These are phyloP conservation scores for Thamnidium elegans DNA, from an alignment of 192 early-diverging fungal species.

Conservation along the genomic window DNA sequence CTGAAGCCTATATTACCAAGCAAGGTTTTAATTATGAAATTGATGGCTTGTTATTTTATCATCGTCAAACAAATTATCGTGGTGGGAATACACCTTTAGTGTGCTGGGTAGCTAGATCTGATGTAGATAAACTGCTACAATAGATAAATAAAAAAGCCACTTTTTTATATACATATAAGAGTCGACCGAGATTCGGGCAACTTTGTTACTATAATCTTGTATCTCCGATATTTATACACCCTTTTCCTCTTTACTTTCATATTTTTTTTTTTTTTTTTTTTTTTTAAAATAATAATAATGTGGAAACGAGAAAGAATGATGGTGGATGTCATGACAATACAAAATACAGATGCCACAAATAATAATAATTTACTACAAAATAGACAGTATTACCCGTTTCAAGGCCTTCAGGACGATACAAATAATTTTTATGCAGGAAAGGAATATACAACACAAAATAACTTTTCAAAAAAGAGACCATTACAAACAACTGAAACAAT, in stretches of 20 bases:
- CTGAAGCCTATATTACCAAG: neutral
- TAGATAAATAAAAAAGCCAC: neutral
- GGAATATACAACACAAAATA: conserved; percentile 1
- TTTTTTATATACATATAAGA: too few relatives aligned
- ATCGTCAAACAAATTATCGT: conserved; percentile 50
- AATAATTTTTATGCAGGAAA: conserved; percentile 6
- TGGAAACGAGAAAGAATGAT: conserved; percentile 17
- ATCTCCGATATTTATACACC: too few relatives aligned
- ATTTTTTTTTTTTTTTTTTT: neutral
- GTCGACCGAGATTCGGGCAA: neutral
- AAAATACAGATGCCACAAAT: neutral
- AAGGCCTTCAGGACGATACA: neutral
- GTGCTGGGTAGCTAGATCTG: conserved; percentile 48
- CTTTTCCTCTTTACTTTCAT: neutral
- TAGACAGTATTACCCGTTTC: conserved; percentile 10
- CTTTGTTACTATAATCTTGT: neutral
- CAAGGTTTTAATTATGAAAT: conserved; percentile 14
- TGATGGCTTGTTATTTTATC: conserved; percentile 55
- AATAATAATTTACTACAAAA: conserved; percentile 5
- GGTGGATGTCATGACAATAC: conserved; percentile 14
- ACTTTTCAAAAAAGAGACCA: neutral
- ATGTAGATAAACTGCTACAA: conserved; percentile 15
- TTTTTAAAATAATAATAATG: neutral
- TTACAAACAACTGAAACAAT: neutral
- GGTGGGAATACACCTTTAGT: conserved; percentile 53